Conservation (phyloP, 768 basidiomycete species). For the Termitomyces titanicus region DNA sequence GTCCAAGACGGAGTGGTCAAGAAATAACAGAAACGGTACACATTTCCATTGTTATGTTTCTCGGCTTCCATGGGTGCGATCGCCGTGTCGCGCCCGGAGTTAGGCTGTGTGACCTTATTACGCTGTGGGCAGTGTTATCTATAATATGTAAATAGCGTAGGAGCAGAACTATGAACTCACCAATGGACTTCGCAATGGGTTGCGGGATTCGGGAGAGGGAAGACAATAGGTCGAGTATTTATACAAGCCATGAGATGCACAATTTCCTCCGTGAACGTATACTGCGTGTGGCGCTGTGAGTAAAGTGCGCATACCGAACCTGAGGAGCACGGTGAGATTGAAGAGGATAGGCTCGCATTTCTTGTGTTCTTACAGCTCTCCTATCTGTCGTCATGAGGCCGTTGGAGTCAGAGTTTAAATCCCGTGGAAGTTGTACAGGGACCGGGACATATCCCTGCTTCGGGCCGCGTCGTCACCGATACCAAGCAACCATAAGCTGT, state of each 20-base stretch:
- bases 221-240: constrained; percentile 70
- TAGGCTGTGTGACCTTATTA: too few relatives aligned
- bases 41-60: too few relatives aligned
- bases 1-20: too few relatives aligned
- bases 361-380: constrained; percentile 70
- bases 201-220: constrained; percentile 76
- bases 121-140: too few relatives aligned
- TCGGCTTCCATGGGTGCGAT: too few relatives aligned
- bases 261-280: constrained; percentile 61
- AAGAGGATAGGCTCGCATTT: constrained; percentile 37
- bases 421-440: too few relatives aligned
- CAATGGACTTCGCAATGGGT: constrained; percentile 54
- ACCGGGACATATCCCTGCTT: constrained; percentile 47
- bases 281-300: constrained; percentile 28
- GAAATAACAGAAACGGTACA: too few relatives aligned
- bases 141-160: too few relatives aligned
- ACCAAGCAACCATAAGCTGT: constrained; percentile 64
- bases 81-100: too few relatives aligned
- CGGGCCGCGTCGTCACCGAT: constrained; percentile 63
- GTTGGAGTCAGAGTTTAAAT: constrained; percentile 66
- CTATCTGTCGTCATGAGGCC: constrained; percentile 71
- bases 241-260: constrained; percentile 59
- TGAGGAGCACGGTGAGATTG: too few relatives aligned
- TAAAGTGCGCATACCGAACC: constrained; percentile 2
- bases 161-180: constrained; percentile 24